Conservation (phyloP, 2,329 filamentous ascomycete genomes). For the Trichocomaceae sp. region DNA sequence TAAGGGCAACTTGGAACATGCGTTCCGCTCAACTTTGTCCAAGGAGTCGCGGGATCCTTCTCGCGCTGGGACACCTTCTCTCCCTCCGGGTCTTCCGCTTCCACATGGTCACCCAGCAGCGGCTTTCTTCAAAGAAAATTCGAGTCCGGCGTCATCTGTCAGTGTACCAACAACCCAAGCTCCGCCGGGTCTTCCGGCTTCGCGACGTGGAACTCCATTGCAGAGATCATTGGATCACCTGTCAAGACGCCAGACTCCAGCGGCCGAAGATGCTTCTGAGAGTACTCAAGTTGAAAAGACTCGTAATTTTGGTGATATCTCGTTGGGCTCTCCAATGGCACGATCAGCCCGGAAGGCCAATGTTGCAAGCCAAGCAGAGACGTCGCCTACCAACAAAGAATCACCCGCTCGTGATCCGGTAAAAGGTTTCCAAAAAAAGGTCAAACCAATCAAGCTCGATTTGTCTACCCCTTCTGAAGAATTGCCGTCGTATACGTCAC, state of each 20-base stretch:
- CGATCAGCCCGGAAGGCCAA: conserved; percentile 27
- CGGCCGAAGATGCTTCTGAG: conserved; percentile 18
- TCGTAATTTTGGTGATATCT: conserved; percentile 33
- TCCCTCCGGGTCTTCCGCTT: conserved; percentile 38
- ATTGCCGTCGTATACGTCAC: conserved; percentile 15
- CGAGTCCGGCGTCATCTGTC: conserved; percentile 24
- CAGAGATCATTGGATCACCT: conserved; percentile 20
- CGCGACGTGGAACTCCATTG: conserved; percentile 25
- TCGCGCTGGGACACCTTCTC: conserved; percentile 33
- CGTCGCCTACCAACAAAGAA: conserved; percentile 15
- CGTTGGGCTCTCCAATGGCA: conserved; percentile 36
- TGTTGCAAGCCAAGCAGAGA: conserved; percentile 14
- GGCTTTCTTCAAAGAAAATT: conserved; percentile 22
- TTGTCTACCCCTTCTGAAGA: conserved; percentile 20
- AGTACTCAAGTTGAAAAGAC: conserved; percentile 19
- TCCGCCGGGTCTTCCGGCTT: conserved; percentile 24
- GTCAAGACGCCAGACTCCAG: conserved; percentile 25
- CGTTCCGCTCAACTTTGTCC: conserved; percentile 29
- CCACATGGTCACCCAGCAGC: conserved; percentile 35
- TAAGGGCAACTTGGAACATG: conserved; percentile 34
- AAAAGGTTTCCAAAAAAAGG: conserved; percentile 18
- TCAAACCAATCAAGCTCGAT: conserved; percentile 31
- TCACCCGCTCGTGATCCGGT: conserved; percentile 12
- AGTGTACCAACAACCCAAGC: conserved; percentile 10
- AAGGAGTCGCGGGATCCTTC: conserved; percentile 24